Evolutionary conservation across 164 flowering plant species (phyloP), one percentile per base, ranked within the genome.

Genomic region (Platanus orientalis): DNA sequence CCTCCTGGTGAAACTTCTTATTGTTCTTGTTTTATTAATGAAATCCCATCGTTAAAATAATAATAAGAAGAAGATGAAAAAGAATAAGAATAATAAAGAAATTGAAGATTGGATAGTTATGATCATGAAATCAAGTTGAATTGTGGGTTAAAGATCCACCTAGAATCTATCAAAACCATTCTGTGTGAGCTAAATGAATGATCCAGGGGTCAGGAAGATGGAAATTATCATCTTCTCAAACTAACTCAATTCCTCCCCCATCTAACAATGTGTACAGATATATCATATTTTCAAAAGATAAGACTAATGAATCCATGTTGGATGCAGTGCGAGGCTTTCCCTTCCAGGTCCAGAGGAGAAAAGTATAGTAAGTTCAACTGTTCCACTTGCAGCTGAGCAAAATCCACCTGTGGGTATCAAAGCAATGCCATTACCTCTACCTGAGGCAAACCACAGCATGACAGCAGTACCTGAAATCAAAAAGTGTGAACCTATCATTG

Each of bases 341-440:
- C 80, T 95, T 32, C 97, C 97, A 52, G 96, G 80, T 13, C 87
- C 99, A 69, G 89, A 84, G 64, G 94, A 92, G 60, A 90, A 78
- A 72, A 69, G 88, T 58, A 72, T 88, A 20, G 83, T 84, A 54
- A 66, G 69, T 69, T 70, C 81, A 65, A 63, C 66, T 30, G 70
- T 32, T 64, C 79, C 84, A n/a, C 27, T 27, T 6, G 58, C 59
- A 23, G 40, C 75, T n/a, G 69, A 67, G 50, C 69, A 56, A 66
- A 59, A 55, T 54, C 79, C 78, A 13, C 25, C 27, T 19, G 54
- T 30, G 51, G 42, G n/a, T 23, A 29, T 57, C 57, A 25, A 58
- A 34, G 47, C 68, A 51, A 54, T 77, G 62, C 52, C 62, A 57
- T 68, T 85, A 28, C 79, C 81, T 66, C 71, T 58, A 11, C 70